Evolutionary conservation across 2,329 filamentous ascomycete species (phyloP).

Genomic region (Stemphylium vesicarium): DNA sequence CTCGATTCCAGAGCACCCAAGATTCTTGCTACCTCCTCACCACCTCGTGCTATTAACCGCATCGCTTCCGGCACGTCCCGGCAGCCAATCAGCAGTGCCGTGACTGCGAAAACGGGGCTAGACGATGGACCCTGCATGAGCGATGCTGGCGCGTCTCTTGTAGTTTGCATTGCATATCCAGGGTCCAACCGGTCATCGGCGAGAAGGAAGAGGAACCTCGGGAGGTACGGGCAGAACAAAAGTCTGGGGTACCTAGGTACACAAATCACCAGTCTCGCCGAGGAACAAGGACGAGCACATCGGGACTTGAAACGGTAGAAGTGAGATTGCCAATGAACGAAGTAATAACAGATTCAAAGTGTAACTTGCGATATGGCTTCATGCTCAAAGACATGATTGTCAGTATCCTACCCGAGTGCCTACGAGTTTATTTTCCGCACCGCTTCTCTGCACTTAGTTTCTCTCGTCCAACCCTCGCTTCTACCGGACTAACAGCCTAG

Average conservation of each 20-base stretch:
- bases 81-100: background rate
- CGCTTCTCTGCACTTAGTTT: background rate
- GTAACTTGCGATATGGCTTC: background rate
- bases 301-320: background rate
- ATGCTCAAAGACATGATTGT: too few relatives aligned
- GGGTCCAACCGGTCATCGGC: slow-evolving; percentile 10
- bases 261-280: too few relatives aligned
- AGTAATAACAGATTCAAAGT: too few relatives aligned
- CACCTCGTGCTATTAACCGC: background rate
- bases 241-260: slow-evolving; percentile 5
- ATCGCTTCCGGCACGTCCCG: background rate
- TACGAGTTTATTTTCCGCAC: background rate
- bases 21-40: background rate
- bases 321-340: background rate
- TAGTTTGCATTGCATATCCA: background rate
- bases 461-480: background rate
- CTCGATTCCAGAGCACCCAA: too few relatives aligned
- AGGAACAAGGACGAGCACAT: too few relatives aligned
- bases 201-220: background rate
- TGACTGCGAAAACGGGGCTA: background rate
- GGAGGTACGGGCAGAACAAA: background rate
- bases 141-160: background rate
- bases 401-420: background rate
- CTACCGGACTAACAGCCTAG: background rate
- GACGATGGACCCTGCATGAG: slow-evolving; percentile 8